Base-by-base conservation (phyloP, 352 stramenopile species). In the Pythium aphanidermatum region DNA sequence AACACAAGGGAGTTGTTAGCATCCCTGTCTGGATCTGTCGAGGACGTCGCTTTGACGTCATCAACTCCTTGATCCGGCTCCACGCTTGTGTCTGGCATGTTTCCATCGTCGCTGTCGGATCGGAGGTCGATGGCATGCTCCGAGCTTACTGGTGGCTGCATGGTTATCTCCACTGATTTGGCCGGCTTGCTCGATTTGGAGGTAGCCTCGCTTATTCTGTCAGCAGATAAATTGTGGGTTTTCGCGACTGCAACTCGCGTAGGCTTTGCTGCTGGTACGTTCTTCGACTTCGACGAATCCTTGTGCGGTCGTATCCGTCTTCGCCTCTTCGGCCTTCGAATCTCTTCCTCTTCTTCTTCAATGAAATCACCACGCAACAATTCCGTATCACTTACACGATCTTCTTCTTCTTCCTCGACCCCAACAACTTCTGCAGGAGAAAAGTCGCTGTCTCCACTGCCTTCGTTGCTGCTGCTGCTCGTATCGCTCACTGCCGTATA, bases 401-500 rank as follows among this genome's bases (percentile, higher is more conserved):
- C 43, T 5, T 61, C 52, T n/a, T 37, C 37, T 8, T 46, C 37
- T 5, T 52, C 32, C 4, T 52, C 44, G 14, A 43, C 17, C 19
- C 42, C 47, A 0, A 44, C 13, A 7, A 43, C 24, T 30, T 58
- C 51, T 13, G 31, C 32, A 4, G 31, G 29, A 7, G 21, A 36
- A 19, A 61, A 61, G 24, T 61, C 52, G 28, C 52, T 61, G 38
- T 61, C 52, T n/a, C 46, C 32, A 2, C 31, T 27, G 6, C 19
- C 28, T 23, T 50, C 47, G 21, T 38, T 38, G 38, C 52, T 50
- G 29, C 66, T 74, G 36, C 54, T 65, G 23, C 44, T 62, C 17
- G 46, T 61, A 23, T 72, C 63, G 25, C 69, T 70, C 10, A 66
- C 60, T 12, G 52, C 43, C 8, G 61, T 68, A 16, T 77, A 70